Evolutionary conservation across 2,329 filamentous ascomycete species (phyloP).

Genomic region (Neurospora crassa): DNA sequence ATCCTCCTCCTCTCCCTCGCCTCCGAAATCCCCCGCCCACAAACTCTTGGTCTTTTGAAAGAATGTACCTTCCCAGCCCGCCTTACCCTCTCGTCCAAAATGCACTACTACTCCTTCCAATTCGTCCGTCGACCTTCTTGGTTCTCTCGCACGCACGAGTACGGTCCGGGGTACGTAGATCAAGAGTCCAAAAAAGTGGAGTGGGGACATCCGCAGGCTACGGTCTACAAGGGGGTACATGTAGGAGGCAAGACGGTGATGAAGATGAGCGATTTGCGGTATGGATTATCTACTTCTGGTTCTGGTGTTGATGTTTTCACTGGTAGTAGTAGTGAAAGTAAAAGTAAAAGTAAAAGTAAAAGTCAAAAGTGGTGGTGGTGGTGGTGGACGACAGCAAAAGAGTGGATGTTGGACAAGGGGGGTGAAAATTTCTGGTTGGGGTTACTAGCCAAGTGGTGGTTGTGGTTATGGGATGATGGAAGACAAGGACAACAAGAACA

Average conservation of each 20-base stretch:
- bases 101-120: constrained; percentile 51
- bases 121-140: constrained; percentile 19
- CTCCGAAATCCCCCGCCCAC: constrained; percentile 48
- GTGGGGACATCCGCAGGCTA: constrained; percentile 53
- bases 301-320: too few relatives aligned
- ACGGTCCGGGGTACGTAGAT: constrained; percentile 22
- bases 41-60: constrained; percentile 37
- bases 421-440: not conserved
- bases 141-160: not conserved
- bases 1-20: constrained; percentile 51
- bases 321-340: not conserved
- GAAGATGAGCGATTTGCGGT: not conserved
- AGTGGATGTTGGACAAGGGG: not conserved
- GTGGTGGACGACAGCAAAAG: not conserved
- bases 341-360: too few relatives aligned
- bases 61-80: constrained; percentile 43
- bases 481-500: too few relatives aligned
- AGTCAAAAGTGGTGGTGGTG: too few relatives aligned
- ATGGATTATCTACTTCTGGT: not conserved
- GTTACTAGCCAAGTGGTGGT: too few relatives aligned
- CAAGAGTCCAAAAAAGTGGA: constrained; percentile 22
- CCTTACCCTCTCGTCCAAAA: constrained; percentile 39
- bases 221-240: constrained; percentile 40
- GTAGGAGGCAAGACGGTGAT: constrained; percentile 1
- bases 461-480: constrained; percentile 11